Evolutionary conservation across 176 grass and related monocot genomes (phyloP), one percentile per base, ranked within the genome.

Genomic region (Eragrostis nindensis): DNA sequence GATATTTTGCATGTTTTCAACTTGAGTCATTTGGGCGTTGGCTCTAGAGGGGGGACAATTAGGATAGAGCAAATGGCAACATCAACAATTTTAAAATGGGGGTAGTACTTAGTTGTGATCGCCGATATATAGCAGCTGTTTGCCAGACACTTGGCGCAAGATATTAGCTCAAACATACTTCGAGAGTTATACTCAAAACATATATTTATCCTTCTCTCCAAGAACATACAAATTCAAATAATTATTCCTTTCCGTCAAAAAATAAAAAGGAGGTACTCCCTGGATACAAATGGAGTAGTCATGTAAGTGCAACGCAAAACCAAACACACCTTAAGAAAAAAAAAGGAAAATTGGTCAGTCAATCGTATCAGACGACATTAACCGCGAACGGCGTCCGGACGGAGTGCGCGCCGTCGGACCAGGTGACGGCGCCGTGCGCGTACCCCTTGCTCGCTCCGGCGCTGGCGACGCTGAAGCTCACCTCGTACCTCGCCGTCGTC

Each of bases 361-460:
- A 3, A 24, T 42, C 46, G 81, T 45, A 68, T 93, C 81, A 98
- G 71, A 89, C 21, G 55, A 98, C 75, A 50, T 98, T 91, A 68
- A 89, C 90, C 24, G 90, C 95, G 82, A 98, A 98, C 64, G 70
- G 86, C 5, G 92, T 98, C 61, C 75, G 77, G 27, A 98, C 95
- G 3, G 81, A 80, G 84, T 98, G 95, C 53, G 90, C 92, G 32
- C 92, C 92, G 69, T 98, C 92, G 11, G 88, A 98, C 95, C 95
- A 98, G 64, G 75, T 95, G 62, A 98, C 22, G 19, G 82, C 83
- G 16, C 95, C 95, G 71, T 87, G 83, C 47, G 14, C 43, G 45
- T 93, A 95, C 53, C 92, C 90, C 53, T 91, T 95, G 8, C 71
- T 65, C n/a, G 80, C 88, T 38, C 69, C 61, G 14, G 75, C 86